A percentile compares a stretch with the other conserved stretches of the same genome.
Evolutionary conservation across 2,329 filamentous ascomycete species (phyloP).

Genomic region (Calonectria ilicicola): DNA sequence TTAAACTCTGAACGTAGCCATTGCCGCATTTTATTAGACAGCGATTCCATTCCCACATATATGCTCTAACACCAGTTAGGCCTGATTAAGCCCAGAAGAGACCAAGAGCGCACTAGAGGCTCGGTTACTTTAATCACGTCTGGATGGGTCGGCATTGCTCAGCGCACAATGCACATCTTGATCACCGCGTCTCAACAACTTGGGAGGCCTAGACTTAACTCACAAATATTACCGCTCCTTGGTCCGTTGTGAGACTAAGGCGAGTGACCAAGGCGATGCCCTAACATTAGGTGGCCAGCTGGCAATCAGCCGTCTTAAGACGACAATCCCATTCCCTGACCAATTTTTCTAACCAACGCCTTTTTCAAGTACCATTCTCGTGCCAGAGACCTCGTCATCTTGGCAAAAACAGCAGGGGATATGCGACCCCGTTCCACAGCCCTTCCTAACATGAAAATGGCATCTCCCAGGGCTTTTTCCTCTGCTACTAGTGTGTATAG

Average conservation of each 20-base stretch:
- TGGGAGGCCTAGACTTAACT: neutral
- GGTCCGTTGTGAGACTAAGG: neutral
- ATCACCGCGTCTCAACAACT: neutral
- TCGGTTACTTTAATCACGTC: neutral
- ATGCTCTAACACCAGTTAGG: neutral
- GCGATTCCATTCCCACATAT: neutral
- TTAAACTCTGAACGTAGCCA: neutral
- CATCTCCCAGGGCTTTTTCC: constrained; percentile 86
- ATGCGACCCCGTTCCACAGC: constrained; percentile 81
- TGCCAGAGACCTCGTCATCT: constrained; percentile 79
- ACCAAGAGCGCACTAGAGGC: neutral
- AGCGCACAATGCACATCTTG: constrained; percentile 15
- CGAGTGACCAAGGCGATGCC: constrained; percentile 3
- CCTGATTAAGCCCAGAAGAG: neutral
- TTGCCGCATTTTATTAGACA: neutral
- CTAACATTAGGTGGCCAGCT: neutral
- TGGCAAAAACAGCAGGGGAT: constrained; percentile 79
- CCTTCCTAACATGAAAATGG: constrained; percentile 83
- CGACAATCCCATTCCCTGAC: constrained; percentile 77
- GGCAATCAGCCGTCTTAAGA: constrained; percentile 33
- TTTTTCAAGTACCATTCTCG: constrained; percentile 89
- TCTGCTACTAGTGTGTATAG: constrained; percentile 91
- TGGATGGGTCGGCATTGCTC: neutral
- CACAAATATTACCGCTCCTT: constrained; percentile 35
- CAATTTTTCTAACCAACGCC: constrained; percentile 83